Evolutionary conservation across 352 stramenopile genomes (phyloP).

Genomic region (Aphanomyces euteiches): DNA sequence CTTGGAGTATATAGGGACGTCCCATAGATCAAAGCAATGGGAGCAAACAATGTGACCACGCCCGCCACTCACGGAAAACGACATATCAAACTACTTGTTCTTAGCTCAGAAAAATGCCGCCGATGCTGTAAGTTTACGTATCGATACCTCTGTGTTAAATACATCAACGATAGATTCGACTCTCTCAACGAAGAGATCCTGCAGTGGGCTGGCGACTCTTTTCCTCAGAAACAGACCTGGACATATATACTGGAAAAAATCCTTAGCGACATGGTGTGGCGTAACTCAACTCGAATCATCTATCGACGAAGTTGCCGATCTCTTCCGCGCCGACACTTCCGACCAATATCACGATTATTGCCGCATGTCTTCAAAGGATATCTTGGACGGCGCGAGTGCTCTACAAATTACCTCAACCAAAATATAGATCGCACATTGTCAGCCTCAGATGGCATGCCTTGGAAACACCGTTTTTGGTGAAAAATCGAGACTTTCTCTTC

Average conservation of each 20-base stretch:
- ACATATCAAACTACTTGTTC: too few species aligned
- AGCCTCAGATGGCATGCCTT: constrained; percentile 62
- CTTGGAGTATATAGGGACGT: too few species aligned
- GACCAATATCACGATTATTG: not conserved
- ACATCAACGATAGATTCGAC: too few species aligned
- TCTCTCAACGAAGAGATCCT: too few species aligned
- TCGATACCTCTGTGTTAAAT: too few species aligned
- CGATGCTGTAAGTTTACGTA: too few species aligned
- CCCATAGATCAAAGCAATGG: too few species aligned
- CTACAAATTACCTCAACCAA: constrained; percentile 48
- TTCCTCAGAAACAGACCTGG: not conserved
- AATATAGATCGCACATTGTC: constrained; percentile 40
- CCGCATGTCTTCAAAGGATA: constrained; percentile 33
- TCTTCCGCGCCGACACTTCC: not conserved
- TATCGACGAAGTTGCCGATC: constrained; percentile 6
- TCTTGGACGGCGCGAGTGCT: constrained; percentile 57
- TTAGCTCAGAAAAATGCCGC: too few species aligned
- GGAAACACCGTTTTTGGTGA: constrained; percentile 54
- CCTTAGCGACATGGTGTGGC: not conserved
- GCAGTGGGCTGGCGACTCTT: not conserved
- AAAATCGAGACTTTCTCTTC: constrained; percentile 53
- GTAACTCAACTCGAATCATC: not conserved
- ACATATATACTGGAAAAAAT: not conserved
- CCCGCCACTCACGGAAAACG: too few species aligned
- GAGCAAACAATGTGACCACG: constrained; percentile 43